Evolutionary conservation across 2,329 filamentous ascomycete species (phyloP).

Genomic region (Rosellinia necatrix): DNA sequence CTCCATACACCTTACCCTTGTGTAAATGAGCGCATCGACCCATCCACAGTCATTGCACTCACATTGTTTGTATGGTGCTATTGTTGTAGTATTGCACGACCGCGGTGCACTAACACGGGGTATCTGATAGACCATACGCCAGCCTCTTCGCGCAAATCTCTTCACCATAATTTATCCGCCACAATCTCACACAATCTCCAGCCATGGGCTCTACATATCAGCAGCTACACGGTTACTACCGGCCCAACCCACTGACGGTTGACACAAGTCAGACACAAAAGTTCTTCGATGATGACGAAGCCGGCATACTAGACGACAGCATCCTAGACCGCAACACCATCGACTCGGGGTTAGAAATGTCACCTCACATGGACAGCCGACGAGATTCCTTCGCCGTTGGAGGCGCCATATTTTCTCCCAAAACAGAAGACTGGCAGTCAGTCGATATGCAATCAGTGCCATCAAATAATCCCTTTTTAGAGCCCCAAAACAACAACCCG

Average conservation of each 20-base stretch:
- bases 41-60: conserved; percentile 4
- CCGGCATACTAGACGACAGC: conserved; percentile 63
- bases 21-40: conserved; percentile 8
- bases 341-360: conserved; percentile 67
- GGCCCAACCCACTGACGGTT: conserved; percentile 55
- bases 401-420: conserved; percentile 65
- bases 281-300: conserved; percentile 66
- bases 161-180: conserved; percentile 22
- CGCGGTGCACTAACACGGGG: conserved; percentile 35
- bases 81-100: conserved; percentile 25
- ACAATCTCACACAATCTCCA: conserved; percentile 31
- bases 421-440: conserved; percentile 67
- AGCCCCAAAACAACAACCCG: conserved; percentile 64
- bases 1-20: conserved; percentile 10
- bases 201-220: conserved; percentile 57
- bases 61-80: no score
- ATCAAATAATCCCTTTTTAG: conserved; percentile 67
- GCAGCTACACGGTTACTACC: conserved; percentile 57
- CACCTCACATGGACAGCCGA: conserved; percentile 66
- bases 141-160: conserved; percentile 15
- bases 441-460: conserved; percentile 68
- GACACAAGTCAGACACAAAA: conserved; percentile 60
- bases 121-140: conserved; percentile 31
- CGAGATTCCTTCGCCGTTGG: conserved; percentile 66
- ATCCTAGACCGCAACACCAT: conserved; percentile 63